Conservation (phyloP, 257 asterid species). For the Solanum etuberosum region DNA sequence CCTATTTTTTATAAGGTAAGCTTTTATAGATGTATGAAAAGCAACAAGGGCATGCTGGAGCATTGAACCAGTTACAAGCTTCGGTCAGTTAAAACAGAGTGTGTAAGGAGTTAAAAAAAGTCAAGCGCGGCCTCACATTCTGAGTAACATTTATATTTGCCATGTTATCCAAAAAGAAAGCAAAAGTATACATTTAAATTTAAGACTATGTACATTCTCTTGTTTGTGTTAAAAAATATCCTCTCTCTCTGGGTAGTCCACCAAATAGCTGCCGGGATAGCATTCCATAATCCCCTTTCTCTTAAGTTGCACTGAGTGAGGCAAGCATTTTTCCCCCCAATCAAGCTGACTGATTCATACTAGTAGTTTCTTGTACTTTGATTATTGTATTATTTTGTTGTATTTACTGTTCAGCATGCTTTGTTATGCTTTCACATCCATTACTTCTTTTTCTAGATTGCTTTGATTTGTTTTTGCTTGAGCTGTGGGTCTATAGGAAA, state of each 20-base stretch:
- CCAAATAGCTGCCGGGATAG: neutral
- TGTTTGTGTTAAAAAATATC: neutral
- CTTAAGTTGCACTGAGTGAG: neutral
- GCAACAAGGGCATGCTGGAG: neutral
- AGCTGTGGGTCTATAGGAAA: neutral
- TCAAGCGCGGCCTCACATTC: neutral
- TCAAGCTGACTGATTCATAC: neutral
- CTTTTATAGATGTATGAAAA: neutral
- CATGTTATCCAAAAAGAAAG: neutral
- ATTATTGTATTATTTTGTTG: no score
- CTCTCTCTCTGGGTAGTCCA: neutral
- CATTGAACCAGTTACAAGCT: neutral
- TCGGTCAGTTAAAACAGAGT: neutral
- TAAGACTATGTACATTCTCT: neutral
- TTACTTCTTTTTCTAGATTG: neutral
- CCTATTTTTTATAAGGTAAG: neutral
- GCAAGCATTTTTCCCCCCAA: neutral
- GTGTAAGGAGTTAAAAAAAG: neutral
- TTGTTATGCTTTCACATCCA: neutral
- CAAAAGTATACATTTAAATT: neutral
- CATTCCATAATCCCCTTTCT: neutral
- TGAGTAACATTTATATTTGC: neutral
- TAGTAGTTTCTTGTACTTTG: neutral
- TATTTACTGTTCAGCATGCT: neutral
- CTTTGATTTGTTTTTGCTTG: neutral